phyloP scores from a whole-genome alignment of 2,329 filamentous ascomycete species.

The Colletotrichum lupini region DNA sequence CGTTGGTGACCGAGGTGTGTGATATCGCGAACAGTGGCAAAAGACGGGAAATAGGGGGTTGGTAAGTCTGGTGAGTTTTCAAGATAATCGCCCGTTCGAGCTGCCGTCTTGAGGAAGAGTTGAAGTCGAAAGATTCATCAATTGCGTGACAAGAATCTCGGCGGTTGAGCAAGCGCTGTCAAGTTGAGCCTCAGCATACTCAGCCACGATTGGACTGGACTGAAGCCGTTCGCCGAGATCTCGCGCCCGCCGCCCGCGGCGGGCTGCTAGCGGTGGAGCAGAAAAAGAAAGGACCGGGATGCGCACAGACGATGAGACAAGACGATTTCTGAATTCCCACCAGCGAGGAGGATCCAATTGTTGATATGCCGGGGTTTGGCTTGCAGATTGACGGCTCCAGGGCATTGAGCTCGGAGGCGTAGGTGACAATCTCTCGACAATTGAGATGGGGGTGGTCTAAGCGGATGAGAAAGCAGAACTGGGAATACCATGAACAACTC shows the following conservation, averaged over 20 bases:
- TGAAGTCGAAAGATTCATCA: not conserved
- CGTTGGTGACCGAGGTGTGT: slow-evolving; percentile 16
- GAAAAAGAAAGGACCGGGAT: slow-evolving; percentile 1
- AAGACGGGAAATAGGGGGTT: not conserved
- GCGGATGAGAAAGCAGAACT: not conserved
- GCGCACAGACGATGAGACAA: slow-evolving; percentile 32
- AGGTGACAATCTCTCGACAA: slow-evolving; percentile 27
- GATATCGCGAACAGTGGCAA: slow-evolving; percentile 14
- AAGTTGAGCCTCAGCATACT: slow-evolving; percentile 13
- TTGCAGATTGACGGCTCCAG: not conserved
- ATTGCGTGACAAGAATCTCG: not conserved
- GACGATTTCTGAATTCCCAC: slow-evolving; percentile 11
- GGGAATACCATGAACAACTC: not conserved
- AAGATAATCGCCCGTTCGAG: not conserved
- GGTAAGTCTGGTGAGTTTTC: not conserved
- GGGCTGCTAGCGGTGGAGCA: slow-evolving; percentile 8
- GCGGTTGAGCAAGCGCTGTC: slow-evolving; percentile 18
- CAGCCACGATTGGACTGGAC: slow-evolving; percentile 8
- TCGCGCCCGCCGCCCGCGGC: slow-evolving; percentile 2
- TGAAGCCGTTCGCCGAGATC: slow-evolving; percentile 15
- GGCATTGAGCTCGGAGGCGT: slow-evolving; percentile 28
- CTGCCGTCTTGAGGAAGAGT: not conserved
- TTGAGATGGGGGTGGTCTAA: slow-evolving; percentile 2
- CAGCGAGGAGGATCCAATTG: slow-evolving; percentile 2
- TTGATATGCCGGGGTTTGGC: not conserved